Conservation (phyloP, 768 basidiomycete species). For the Neoboletus magnificus region DNA sequence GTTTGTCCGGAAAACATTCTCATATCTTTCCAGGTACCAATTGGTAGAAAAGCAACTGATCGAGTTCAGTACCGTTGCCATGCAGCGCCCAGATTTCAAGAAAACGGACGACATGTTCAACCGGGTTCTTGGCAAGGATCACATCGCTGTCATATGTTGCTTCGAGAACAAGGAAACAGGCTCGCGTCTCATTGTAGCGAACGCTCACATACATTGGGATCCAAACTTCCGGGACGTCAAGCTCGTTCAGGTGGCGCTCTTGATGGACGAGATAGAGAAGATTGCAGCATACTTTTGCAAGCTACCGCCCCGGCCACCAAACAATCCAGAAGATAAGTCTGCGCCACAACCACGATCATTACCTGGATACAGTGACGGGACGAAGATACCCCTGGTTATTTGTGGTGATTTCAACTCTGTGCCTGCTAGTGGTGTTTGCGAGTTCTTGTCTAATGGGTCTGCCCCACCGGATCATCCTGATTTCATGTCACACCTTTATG, state of each 20-base stretch:
- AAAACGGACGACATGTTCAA: conserved; percentile 99
- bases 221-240: conserved; percentile 93
- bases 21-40: conserved; percentile 59
- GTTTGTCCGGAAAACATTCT: background rate
- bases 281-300: conserved; percentile 79
- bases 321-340: conserved; percentile 25
- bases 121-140: conserved; percentile 91
- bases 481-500: conserved; percentile 90
- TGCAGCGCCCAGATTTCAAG: conserved; percentile 91
- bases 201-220: conserved; percentile 93
- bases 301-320: conserved; percentile 65
- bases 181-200: conserved; percentile 83
- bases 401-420: conserved; percentile 97
- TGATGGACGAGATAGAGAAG: conserved; percentile 92
- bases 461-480: conserved; percentile 78
- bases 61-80: conserved; percentile 90
- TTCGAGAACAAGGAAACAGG: conserved; percentile 87
- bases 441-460: conserved; percentile 75
- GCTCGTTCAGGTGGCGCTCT: conserved; percentile 89
- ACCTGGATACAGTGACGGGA: conserved; percentile 76
- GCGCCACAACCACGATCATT: conserved; percentile 42
- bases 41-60: conserved; percentile 91
- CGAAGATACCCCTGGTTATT: conserved; percentile 86
- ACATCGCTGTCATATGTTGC: conserved; percentile 83
- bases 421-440: conserved; percentile 85